Base-by-base conservation (phyloP, 148 eudicot species). In the Chenopodium quinoa region DNA sequence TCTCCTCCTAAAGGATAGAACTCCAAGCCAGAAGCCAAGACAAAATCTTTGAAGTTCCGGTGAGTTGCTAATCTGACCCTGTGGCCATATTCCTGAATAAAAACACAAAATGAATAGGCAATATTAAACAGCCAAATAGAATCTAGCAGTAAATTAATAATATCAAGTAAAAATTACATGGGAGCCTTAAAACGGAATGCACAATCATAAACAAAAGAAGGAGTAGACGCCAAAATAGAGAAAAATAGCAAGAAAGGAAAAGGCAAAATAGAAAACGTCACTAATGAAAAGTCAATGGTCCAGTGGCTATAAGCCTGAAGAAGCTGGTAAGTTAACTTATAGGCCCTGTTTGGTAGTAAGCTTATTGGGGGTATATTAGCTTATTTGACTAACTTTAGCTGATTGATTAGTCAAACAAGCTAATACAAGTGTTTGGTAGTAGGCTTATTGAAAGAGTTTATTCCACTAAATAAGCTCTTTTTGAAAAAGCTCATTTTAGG, bases 31-130 rank as follows among this genome's bases (percentile, higher is more conserved):
- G 92, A 83, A 75, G 89, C 25, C 88, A 87, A 78, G 75, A 93
- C 95, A 83, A 93, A 93, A 81, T 92, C 97, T 78, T 86, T 88
- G 82, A 93, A 93, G 86, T 93, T 93, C 54, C 84, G 86, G 79
- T 93, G 97, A 79, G 97, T 93, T 8, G 97, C 97, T 81, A 93
- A 78, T 83, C 97, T 89, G 80, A 93, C 97, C 79, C 95, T 87
- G 81, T 93, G 97, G 48, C 97, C 97, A 88, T 85, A 83, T 77
- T 90, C 97, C 97, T 92, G 90, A 90, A 88, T n/a, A 78, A 60
- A 71, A 88, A 32, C 67, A 77, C 50, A 44, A 56, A 63, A 34
- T 71, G 52, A 62, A 69, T 20, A 48, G 5, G 48, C 74, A 76
- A n/a, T 58, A 69, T 63, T 14, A 8, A 60, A 25, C 3, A 73